phyloP scores from a whole-genome alignment of 2,329 filamentous ascomycete genomes.

The Pseudogymnoascus sp. region DNA sequence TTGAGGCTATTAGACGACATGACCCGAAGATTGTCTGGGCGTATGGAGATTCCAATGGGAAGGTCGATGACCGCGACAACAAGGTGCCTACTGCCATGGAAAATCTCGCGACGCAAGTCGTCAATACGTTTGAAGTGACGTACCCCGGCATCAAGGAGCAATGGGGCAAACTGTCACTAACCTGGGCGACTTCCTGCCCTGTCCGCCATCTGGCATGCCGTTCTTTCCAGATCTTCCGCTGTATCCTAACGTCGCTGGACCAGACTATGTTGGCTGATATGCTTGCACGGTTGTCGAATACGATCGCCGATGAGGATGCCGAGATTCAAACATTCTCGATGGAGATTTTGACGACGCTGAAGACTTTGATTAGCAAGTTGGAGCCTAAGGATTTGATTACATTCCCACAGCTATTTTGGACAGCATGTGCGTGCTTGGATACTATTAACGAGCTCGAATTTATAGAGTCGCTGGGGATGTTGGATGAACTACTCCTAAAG shows the following conservation, averaged over 20 bases:
- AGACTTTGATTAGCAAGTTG: constrained; percentile 81
- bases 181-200: constrained; percentile 94
- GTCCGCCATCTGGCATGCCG: constrained; percentile 91
- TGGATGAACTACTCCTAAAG: constrained; percentile 77
- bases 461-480: constrained; percentile 81
- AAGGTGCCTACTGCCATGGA: constrained; percentile 86
- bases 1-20: constrained; percentile 78
- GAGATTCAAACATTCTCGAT: constrained; percentile 97
- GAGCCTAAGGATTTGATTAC: constrained; percentile 69
- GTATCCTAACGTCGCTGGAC: constrained; percentile 82
- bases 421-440: constrained; percentile 88
- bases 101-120: constrained; percentile 69
- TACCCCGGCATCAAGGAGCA: constrained; percentile 83
- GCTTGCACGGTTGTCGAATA: constrained; percentile 90
- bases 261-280: constrained; percentile 95
- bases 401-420: constrained; percentile 98
- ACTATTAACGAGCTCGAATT: constrained; percentile 97
- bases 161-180: constrained; percentile 83
- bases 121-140: constrained; percentile 75
- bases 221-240: constrained; percentile 95
- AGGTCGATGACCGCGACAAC: constrained; percentile 60
- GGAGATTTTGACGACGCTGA: constrained; percentile 91
- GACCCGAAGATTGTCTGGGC: constrained; percentile 83
- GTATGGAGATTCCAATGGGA: constrained; percentile 87
- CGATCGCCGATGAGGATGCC: constrained; percentile 86